A percentile compares a stretch with the other conserved stretches of the same genome.
Evolutionary conservation across 305 asterid species (phyloP).

Genomic region (Coffea humblotiana): DNA sequence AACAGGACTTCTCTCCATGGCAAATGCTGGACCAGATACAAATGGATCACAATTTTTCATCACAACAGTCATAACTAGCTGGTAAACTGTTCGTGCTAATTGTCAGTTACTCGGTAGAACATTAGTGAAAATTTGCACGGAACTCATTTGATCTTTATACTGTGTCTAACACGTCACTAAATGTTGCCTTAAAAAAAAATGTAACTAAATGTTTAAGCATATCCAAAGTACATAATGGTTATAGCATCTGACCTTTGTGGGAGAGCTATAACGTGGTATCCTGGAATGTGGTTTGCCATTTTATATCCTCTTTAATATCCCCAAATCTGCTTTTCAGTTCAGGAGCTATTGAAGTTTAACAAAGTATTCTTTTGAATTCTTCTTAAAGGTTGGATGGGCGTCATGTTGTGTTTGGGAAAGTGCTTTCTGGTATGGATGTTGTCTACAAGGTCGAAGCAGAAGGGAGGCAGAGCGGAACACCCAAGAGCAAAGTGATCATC

Average conservation of each 20-base stretch:
- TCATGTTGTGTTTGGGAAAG: constrained; percentile 91
- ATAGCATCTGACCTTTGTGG: not conserved
- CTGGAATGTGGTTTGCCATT: not conserved
- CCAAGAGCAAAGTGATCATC: constrained; percentile 51
- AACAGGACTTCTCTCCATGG: constrained; percentile 84
- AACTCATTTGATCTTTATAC: not conserved
- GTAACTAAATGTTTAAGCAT: not conserved
- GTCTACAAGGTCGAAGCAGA: constrained; percentile 62
- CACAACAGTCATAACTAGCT: constrained; percentile 75
- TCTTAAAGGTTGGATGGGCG: constrained; percentile 73
- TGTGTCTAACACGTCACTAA: not conserved
- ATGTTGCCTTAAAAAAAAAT: too few species aligned
- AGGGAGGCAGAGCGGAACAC: constrained; percentile 60
- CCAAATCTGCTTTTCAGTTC: not conserved
- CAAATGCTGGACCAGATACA: constrained; percentile 82
- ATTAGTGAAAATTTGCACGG: not conserved
- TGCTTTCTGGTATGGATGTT: constrained; percentile 82
- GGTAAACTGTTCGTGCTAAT: constrained; percentile 37
- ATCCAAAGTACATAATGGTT: not conserved
- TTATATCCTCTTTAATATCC: not conserved
- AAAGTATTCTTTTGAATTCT: not conserved
- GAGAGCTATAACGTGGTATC: not conserved
- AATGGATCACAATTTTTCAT: constrained; percentile 92
- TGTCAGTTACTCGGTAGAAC: not conserved
- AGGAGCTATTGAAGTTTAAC: not conserved